Conservation (phyloP, 2,329 filamentous ascomycete species). For the Microsporum canis region DNA sequence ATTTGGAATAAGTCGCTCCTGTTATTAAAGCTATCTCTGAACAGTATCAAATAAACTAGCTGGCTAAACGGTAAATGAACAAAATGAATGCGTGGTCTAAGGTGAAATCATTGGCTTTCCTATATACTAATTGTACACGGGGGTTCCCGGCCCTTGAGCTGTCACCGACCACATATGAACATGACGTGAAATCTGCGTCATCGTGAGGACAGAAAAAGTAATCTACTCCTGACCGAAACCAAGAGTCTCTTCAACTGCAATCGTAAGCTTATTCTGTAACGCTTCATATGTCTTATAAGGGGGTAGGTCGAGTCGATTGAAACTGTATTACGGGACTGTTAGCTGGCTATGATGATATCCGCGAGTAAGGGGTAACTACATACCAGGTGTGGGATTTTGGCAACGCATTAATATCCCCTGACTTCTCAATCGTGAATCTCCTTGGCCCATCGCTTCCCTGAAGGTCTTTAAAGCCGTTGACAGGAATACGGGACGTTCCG, state of each 20-base stretch:
- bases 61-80: background rate
- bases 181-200: background rate
- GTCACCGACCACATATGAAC: background rate
- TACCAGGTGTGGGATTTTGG: conserved; percentile 98
- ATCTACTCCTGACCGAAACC: conserved; percentile 92
- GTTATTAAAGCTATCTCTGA: background rate
- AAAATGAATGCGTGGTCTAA: background rate
- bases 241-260: conserved; percentile 97
- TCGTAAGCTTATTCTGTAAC: conserved; percentile 80
- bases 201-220: background rate
- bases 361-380: conserved; percentile 26
- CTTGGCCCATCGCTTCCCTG: conserved; percentile 93
- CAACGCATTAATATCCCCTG: conserved; percentile 76
- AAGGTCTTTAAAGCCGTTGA: conserved; percentile 98
- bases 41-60: no score
- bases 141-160: background rate
- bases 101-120: conserved; percentile 3
- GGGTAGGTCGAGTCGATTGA: conserved; percentile 92
- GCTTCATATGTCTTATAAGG: conserved; percentile 82
- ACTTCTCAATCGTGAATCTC: conserved; percentile 96
- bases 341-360: background rate
- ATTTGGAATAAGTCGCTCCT: background rate
- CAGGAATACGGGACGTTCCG: conserved; percentile 91
- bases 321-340: conserved; percentile 43
- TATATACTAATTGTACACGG: conserved; percentile 13